A percentile compares a stretch with the other conserved stretches of the same genome.
These are phyloP conservation scores for Lasiodiplodia citricola DNA, from an alignment of 2,329 filamentous ascomycete genomes.

Conservation along the genomic window DNA sequence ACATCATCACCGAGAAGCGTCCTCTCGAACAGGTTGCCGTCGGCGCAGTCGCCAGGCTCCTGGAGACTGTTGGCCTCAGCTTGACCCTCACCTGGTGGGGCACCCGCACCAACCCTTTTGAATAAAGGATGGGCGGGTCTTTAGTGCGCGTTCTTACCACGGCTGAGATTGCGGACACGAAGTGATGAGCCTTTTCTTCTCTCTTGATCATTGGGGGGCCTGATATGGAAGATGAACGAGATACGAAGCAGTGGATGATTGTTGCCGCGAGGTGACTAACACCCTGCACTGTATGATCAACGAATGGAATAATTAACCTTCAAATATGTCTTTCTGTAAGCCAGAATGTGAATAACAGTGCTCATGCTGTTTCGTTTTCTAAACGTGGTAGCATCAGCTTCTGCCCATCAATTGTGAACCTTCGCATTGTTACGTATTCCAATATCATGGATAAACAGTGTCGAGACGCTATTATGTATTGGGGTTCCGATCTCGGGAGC, in stretches of 20 bases:
- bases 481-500: too few species aligned
- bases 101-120: slow-evolving; percentile 90
- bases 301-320: not conserved
- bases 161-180: slow-evolving; percentile 4
- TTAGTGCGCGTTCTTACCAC: not conserved
- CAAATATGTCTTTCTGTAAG: not conserved
- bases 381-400: too few species aligned
- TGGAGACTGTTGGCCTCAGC: slow-evolving; percentile 92
- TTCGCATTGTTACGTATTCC: too few species aligned
- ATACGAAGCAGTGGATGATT: slow-evolving; percentile 14
- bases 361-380: not conserved
- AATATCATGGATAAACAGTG: too few species aligned
- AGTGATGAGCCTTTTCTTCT: not conserved
- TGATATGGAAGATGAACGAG: not conserved
- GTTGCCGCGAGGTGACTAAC: not conserved
- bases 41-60: slow-evolving; percentile 78
- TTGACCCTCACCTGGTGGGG: slow-evolving; percentile 98
- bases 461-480: too few species aligned
- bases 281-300: slow-evolving; percentile 9
- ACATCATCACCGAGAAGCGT: slow-evolving; percentile 89
- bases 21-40: slow-evolving; percentile 89
- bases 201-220: not conserved
- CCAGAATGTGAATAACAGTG: too few species aligned
- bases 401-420: too few species aligned
- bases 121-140: slow-evolving; percentile 57